Percentiles rank a stretch among this genome's conserved stretches.
These are phyloP conservation scores for Stephania yunnanensis DNA, from an alignment of 164 flowering plant genomes.

Conservation along the genomic window DNA sequence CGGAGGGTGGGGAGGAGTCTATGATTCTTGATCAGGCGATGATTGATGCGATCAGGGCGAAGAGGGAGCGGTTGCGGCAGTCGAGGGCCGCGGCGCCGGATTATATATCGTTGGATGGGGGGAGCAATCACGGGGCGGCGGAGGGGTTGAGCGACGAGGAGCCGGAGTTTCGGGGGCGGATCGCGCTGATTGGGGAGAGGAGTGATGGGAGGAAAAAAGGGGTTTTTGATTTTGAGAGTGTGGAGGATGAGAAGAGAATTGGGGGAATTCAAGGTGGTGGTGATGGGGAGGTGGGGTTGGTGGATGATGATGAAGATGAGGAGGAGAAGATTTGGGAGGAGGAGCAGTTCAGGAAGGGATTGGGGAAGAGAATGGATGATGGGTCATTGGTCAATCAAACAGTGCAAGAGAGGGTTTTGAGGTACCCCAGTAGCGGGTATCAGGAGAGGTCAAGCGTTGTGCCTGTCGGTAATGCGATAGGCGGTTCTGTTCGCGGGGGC, in stretches of 20 bases:
- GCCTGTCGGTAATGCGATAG: slow-evolving; percentile 29
- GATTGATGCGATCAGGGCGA: slow-evolving; percentile 67
- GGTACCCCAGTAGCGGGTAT: slow-evolving; percentile 26
- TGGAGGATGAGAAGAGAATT: slow-evolving; percentile 30
- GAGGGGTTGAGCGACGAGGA: slow-evolving; percentile 93
- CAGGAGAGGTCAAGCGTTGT: slow-evolving; percentile 9
- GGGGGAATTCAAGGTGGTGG: slow-evolving; percentile 22
- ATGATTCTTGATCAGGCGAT: slow-evolving; percentile 57
- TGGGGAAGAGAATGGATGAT: slow-evolving; percentile 85
- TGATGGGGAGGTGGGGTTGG: slow-evolving; percentile 19
- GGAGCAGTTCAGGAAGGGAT: slow-evolving; percentile 85
- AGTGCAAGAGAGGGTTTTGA: slow-evolving; percentile 27
- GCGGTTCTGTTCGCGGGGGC: slow-evolving; percentile 39
- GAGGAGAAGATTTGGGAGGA: slow-evolving; percentile 96
- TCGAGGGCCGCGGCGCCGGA: slow-evolving; percentile 64
- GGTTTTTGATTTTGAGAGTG: slow-evolving; percentile 73
- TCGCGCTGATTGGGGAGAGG: slow-evolving; percentile 62
- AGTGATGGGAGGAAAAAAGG: slow-evolving; percentile 44
- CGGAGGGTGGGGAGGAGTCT: slow-evolving; percentile 8
- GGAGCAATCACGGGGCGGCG: slow-evolving; percentile 55
- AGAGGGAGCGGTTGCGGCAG: slow-evolving; percentile 66
- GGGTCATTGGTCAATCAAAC: slow-evolving; percentile 27
- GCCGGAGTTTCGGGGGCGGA: slow-evolving; percentile 67
- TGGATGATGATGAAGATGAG: slow-evolving; percentile 64
- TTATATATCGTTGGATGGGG: slow-evolving; percentile 72